A percentile compares a stretch with the other conserved stretches of the same genome.
phyloP scores from a whole-genome alignment of 2,329 filamentous ascomycete species.

The Ophiocordyceps sinensis region DNA sequence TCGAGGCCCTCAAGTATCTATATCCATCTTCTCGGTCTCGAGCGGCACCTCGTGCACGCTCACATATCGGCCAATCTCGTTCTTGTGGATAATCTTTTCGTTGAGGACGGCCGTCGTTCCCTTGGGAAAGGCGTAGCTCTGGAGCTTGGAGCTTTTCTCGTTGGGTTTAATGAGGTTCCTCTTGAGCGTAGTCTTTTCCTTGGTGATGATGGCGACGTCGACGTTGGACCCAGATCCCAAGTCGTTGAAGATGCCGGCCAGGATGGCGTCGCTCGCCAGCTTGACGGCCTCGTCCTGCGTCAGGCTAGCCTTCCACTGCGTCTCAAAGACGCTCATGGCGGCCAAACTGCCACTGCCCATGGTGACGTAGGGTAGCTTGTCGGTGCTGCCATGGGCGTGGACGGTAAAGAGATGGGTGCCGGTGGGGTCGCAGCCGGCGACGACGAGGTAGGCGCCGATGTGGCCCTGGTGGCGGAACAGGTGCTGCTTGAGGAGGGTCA shows the following conservation, averaged over 20 bases:
- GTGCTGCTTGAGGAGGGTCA: constrained; percentile 99
- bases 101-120: constrained; percentile 94
- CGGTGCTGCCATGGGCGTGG: constrained; percentile 93
- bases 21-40: constrained; percentile 55
- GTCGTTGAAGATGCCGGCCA: constrained; percentile 98
- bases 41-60: constrained; percentile 74
- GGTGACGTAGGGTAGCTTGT: constrained; percentile 97
- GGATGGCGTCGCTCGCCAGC: constrained; percentile 73
- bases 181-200: constrained; percentile 86
- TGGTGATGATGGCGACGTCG: constrained; percentile 88
- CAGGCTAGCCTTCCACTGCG: constrained; percentile 73
- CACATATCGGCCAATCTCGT: constrained; percentile 88
- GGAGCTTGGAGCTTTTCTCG: constrained; percentile 76
- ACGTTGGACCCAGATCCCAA: constrained; percentile 94
- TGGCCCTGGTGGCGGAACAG: constrained; percentile 97
- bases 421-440: constrained; percentile 92
- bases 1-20: constrained; percentile 34
- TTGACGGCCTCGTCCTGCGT: constrained; percentile 69
- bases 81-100: constrained; percentile 89
- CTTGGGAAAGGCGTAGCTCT: constrained; percentile 79
- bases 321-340: constrained; percentile 97
- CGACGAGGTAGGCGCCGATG: constrained; percentile 94
- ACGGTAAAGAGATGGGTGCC: constrained; percentile 94
- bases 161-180: constrained; percentile 91
- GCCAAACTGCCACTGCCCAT: constrained; percentile 96